These are phyloP conservation scores for Salix purpurea DNA, from an alignment of 345 rosid genomes.

Conservation along the genomic window DNA sequence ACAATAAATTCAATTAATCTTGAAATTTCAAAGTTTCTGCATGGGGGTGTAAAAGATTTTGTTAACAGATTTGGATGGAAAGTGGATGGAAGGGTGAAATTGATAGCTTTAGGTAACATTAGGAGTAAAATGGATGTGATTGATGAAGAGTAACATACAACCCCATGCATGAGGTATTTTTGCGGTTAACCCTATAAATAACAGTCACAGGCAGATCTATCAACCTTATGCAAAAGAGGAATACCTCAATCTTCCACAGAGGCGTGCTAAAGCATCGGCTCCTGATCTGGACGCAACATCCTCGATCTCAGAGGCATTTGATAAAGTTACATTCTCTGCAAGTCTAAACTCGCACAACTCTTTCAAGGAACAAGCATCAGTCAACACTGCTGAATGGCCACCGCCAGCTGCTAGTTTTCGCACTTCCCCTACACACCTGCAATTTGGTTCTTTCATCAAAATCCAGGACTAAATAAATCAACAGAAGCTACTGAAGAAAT, in stretches of 20 bases:
- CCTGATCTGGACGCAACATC: slow-evolving; percentile 82
- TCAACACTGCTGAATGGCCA: slow-evolving; percentile 92
- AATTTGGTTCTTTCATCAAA: slow-evolving; percentile 9
- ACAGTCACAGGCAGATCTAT: background rate
- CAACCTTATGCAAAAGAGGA: background rate
- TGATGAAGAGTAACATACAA: no score
- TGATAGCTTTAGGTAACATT: no score
- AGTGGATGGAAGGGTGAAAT: no score
- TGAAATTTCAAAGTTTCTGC: no score
- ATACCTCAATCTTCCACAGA: slow-evolving; percentile 85
- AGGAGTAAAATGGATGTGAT: no score
- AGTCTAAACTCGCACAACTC: slow-evolving; percentile 89
- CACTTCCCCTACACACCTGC: slow-evolving; percentile 93
- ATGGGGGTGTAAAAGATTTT: no score
- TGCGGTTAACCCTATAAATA: background rate
- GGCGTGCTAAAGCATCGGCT: slow-evolving; percentile 87
- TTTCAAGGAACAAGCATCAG: slow-evolving; percentile 91
- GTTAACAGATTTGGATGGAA: no score
- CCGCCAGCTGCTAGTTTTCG: slow-evolving; percentile 96
- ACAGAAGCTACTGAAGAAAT: slow-evolving; percentile 10
- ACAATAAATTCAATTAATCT: no score
- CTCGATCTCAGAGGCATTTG: slow-evolving; percentile 71
- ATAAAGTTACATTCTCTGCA: slow-evolving; percentile 63
- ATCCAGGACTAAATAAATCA: slow-evolving; percentile 5
- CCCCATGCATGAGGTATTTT: no score